These are phyloP conservation scores for Hordeum vulgare DNA, from an alignment of 176 grass and related monocot species.

Conservation along the genomic window DNA sequence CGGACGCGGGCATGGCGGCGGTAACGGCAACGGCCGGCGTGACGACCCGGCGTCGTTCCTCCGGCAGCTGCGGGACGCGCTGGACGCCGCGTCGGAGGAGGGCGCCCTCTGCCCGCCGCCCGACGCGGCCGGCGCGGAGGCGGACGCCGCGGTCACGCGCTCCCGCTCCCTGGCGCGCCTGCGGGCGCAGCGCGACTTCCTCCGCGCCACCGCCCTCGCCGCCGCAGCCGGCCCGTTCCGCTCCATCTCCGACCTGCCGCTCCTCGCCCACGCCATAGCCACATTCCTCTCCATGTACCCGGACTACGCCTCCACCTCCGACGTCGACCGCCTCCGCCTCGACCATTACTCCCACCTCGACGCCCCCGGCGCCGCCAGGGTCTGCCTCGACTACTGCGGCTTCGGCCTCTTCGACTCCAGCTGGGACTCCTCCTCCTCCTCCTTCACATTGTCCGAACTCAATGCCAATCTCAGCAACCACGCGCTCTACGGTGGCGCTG, in stretches of 20 bases:
- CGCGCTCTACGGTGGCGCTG: constrained; percentile 68
- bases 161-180: constrained; percentile 93
- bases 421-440: constrained; percentile 76
- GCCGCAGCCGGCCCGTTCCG: constrained; percentile 54
- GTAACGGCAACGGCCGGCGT: constrained; percentile 4
- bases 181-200: constrained; percentile 81
- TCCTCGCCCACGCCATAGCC: constrained; percentile 51
- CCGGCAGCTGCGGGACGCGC: constrained; percentile 66
- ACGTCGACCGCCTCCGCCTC: constrained; percentile 69
- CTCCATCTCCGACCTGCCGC: constrained; percentile 60
- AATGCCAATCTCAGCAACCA: constrained; percentile 98
- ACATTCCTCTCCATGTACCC: constrained; percentile 95
- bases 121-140: constrained; percentile 34
- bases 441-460: constrained; percentile 81
- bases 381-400: constrained; percentile 95
- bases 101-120: constrained; percentile 66
- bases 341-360: constrained; percentile 84
- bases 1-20: background rate
- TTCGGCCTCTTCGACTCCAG: constrained; percentile 81
- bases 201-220: constrained; percentile 74
- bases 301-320: constrained; percentile 64
- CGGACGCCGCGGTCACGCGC: constrained; percentile 50
- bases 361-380: constrained; percentile 48
- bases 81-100: constrained; percentile 73
- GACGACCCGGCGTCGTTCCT: constrained; percentile 51